Evolutionary conservation across 371 early-diverging fungal genomes (phyloP).

Genomic region (Mortierella sp.): DNA sequence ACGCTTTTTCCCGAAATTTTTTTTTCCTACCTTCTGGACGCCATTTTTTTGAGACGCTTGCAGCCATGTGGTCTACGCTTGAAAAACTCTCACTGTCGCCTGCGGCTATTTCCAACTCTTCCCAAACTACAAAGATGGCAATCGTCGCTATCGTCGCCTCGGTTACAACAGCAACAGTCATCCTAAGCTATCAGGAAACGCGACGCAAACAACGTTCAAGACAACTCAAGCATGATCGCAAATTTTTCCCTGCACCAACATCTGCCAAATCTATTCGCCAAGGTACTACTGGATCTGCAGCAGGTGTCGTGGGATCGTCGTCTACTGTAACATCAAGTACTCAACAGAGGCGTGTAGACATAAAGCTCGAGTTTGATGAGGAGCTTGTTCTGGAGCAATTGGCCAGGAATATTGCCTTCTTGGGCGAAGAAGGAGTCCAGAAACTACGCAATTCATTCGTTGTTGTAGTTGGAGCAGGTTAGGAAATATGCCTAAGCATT

Average conservation of each 20-base stretch:
- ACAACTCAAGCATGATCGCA: slow-evolving; percentile 15
- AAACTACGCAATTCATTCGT: slow-evolving; percentile 49
- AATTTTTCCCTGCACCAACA: not conserved
- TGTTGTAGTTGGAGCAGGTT: slow-evolving; percentile 47
- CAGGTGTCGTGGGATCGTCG: not conserved
- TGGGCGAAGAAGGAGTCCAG: slow-evolving; percentile 45
- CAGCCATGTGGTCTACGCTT: slow-evolving; percentile 15
- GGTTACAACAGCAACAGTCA: slow-evolving; percentile 36
- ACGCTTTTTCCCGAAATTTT: not conserved
- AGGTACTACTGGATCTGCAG: not conserved
- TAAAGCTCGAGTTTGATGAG: slow-evolving; percentile 29
- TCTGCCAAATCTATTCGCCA: not conserved
- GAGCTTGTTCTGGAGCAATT: slow-evolving; percentile 44
- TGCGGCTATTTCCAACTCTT: slow-evolving; percentile 1
- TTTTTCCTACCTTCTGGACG: not conserved
- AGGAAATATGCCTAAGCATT: not conserved
- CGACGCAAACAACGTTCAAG: slow-evolving; percentile 19
- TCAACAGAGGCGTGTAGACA: slow-evolving; percentile 5
- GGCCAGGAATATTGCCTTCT: slow-evolving; percentile 46
- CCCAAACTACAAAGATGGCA: slow-evolving; percentile 41
- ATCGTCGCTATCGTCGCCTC: slow-evolving; percentile 43
- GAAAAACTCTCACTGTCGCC: slow-evolving; percentile 18
- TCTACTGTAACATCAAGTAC: not conserved
- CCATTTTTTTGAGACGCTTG: not conserved
- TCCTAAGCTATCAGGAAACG: slow-evolving; percentile 41